These are phyloP conservation scores for Reticulascus tulasneorum DNA, from an alignment of 2,329 filamentous ascomycete species.

Conservation along the genomic window DNA sequence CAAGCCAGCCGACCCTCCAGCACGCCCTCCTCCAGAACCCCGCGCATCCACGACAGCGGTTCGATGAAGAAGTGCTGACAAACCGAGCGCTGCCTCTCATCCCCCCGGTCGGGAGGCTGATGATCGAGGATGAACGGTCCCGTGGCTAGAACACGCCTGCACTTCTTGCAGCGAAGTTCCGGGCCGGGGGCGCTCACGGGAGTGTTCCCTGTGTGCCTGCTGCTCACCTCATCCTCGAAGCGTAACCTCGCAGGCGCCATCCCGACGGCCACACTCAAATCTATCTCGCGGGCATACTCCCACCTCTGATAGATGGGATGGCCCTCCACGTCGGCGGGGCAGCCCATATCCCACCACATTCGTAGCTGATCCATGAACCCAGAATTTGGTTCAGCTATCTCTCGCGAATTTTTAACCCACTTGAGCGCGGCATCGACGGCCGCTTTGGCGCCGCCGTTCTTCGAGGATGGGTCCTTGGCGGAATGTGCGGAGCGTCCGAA, in stretches of 20 bases:
- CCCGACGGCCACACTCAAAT: conserved; percentile 61
- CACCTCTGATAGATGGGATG: conserved; percentile 77
- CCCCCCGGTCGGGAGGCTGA: conserved; percentile 23
- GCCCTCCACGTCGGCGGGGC: conserved; percentile 60
- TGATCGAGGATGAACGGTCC: conserved; percentile 65
- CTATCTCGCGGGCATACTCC: conserved; percentile 52
- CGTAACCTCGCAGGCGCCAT: conserved; percentile 78
- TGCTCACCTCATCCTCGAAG: conserved; percentile 70
- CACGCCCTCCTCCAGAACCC: conserved; percentile 72
- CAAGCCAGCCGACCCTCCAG: conserved; percentile 83
- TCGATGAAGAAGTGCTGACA: conserved; percentile 92
- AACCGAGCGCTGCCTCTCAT: conserved; percentile 9
- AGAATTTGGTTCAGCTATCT: conserved; percentile 81
- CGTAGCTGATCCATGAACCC: conserved; percentile 89
- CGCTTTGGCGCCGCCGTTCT: conserved; percentile 31
- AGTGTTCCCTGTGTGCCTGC: conserved; percentile 16
- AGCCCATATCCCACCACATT: conserved; percentile 84
- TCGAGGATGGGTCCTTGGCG: conserved; percentile 24
- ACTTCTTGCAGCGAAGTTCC: conserved; percentile 86
- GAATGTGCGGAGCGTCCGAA: conserved; percentile 42
- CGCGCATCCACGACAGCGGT: conserved; percentile 91
- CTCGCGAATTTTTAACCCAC: conserved; percentile 65
- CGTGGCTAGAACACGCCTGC: conserved; percentile 62
- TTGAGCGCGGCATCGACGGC: conserved; percentile 62
- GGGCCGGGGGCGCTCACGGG: conserved; percentile 23